Evolutionary conservation across 352 stramenopile species (phyloP), one percentile per base, ranked within the genome.

Genomic region (Phytopythium cucurbitacearum): DNA sequence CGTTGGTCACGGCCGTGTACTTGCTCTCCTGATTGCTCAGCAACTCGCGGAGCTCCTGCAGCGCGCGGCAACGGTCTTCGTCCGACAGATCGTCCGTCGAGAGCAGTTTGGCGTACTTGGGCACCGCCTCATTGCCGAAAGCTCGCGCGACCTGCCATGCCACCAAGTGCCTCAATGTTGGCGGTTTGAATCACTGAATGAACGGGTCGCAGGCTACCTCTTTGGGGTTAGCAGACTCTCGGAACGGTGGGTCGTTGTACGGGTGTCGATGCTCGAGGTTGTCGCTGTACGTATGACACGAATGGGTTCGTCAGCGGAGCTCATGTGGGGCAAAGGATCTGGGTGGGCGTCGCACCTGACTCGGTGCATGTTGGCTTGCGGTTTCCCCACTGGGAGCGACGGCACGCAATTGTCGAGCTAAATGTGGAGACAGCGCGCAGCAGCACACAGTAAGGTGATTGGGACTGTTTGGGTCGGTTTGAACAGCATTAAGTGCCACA

Each of bases 21-120:
- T 89, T 89, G 44, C 56, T 73, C 39, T 85, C 69, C 40, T 73
- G 76, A 40, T 76, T 87, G 49, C 72, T 87, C 32, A 89, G 51
- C 21, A 85, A 53, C 34, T 85, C 73, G 16, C 66, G 52, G 12
- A 86, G 57, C 45, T 87, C 72, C 9, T 55, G 51, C 41, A 89
- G 71, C 7, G 76, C 73, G 4, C 57, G 55, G 12, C 64, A 76
- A 13, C 76, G 71, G 44, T 84, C 69, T 53, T 86, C 72, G 39
- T 89, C 63, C 4, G 58, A 21, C 16, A 89, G 60, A 13, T 86
- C 71, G 48, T 87, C 76, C 50, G 76, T 73, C 13, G 64, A 55
- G 10, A 89, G 55, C 28, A 89, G 51, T 57, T 85, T 71, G 0
- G 69, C 71, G 55, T 84, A 89, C 56, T 89, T 89, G 4, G 69